These are phyloP conservation scores for Orbilia javanica DNA, from an alignment of 2,329 filamentous ascomycete species.

Conservation along the genomic window DNA sequence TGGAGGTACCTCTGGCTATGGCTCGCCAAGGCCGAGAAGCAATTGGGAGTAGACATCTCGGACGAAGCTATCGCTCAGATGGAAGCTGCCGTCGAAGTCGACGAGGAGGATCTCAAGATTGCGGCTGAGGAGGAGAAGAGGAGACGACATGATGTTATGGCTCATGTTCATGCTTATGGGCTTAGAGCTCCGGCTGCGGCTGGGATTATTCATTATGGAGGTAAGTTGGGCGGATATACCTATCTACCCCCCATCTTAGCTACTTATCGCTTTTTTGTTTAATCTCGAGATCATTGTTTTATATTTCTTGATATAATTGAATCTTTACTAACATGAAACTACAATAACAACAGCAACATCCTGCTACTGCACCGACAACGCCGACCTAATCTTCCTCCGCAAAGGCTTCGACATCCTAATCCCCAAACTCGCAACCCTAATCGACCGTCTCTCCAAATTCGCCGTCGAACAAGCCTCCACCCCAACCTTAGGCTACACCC, in stretches of 20 bases:
- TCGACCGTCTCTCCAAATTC: slow-evolving; percentile 79
- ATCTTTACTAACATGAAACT: neutral
- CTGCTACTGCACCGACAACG: slow-evolving; percentile 78
- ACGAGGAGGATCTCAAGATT: slow-evolving; percentile 81
- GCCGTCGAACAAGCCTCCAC: slow-evolving; percentile 78
- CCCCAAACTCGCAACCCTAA: slow-evolving; percentile 82
- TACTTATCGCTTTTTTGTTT: too few relatives aligned
- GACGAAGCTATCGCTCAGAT: slow-evolving; percentile 82
- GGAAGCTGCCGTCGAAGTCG: slow-evolving; percentile 78
- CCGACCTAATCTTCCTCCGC: slow-evolving; percentile 81
- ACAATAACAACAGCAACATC: slow-evolving; percentile 61
- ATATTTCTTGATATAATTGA: too few relatives aligned
- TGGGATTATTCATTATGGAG: slow-evolving; percentile 80
- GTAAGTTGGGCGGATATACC: slow-evolving; percentile 18
- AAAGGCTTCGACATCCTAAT: slow-evolving; percentile 81
- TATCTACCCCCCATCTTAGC: neutral
- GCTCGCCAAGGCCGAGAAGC: slow-evolving; percentile 84
- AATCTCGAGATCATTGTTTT: too few relatives aligned
- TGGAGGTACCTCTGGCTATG: slow-evolving; percentile 89
- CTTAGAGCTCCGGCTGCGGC: slow-evolving; percentile 79
- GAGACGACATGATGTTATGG: slow-evolving; percentile 75
- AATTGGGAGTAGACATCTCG: slow-evolving; percentile 82
- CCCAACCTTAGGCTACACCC: slow-evolving; percentile 82
- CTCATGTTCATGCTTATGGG: slow-evolving; percentile 81
- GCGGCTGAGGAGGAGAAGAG: slow-evolving; percentile 81